phyloP scores from a whole-genome alignment of 192 early-diverging fungal species.

The Rhizoclosmatium globosum region DNA sequence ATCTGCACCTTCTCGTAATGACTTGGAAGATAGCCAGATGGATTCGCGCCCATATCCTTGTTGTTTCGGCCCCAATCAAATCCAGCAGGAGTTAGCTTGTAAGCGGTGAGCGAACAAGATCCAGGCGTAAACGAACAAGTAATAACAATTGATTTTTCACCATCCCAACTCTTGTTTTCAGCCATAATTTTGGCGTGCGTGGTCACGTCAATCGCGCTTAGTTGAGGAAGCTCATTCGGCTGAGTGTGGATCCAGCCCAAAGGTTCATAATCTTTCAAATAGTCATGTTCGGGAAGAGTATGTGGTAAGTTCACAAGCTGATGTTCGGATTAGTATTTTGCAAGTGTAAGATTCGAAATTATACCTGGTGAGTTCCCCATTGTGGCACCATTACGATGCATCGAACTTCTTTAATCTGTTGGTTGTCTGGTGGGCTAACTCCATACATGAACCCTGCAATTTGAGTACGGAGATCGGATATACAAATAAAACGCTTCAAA shows the following conservation, averaged over 20 bases:
- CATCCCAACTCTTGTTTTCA: constrained; percentile 90
- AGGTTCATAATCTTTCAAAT: constrained; percentile 91
- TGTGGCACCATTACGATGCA: constrained; percentile 96
- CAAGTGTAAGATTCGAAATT: not conserved
- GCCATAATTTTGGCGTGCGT: constrained; percentile 91
- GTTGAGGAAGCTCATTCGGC: constrained; percentile 88
- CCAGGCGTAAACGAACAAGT: constrained; percentile 99
- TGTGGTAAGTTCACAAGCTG: constrained; percentile 91
- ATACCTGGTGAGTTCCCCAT: constrained; percentile 87
- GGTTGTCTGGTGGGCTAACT: constrained; percentile 85
- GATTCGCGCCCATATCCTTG: constrained; percentile 84
- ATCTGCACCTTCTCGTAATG: constrained; percentile 98
- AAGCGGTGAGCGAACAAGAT: constrained; percentile 93
- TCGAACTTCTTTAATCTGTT: constrained; percentile 95
- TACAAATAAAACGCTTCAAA: constrained; percentile 94
- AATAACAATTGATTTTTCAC: constrained; percentile 89
- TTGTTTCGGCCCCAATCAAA: constrained; percentile 98
- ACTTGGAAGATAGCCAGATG: constrained; percentile 83
- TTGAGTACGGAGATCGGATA: constrained; percentile 94
- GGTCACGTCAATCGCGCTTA: constrained; percentile 91
- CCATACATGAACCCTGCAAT: constrained; percentile 96
- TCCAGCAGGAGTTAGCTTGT: constrained; percentile 94
- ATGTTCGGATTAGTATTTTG: not conserved
- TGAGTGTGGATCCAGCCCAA: constrained; percentile 99
- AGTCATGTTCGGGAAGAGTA: constrained; percentile 88